A percentile compares a stretch with the other conserved stretches of the same genome.
Evolutionary conservation across 23 red algal genomes (phyloP).

Genomic region (Cyanidiococcus yangmingshanensis): DNA sequence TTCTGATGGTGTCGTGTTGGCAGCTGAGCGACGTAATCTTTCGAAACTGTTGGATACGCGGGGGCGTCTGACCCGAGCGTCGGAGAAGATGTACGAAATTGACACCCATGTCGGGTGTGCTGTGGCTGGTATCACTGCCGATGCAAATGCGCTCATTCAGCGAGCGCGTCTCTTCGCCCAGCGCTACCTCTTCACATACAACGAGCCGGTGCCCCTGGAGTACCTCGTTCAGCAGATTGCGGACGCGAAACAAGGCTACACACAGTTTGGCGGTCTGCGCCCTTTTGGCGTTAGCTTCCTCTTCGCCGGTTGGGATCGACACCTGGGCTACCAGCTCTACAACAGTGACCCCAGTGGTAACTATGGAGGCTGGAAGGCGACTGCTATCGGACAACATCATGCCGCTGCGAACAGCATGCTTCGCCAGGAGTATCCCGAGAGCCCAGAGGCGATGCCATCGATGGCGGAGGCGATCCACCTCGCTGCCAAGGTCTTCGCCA

Average conservation of each 20-base stretch:
- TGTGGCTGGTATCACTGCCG: slow-evolving; percentile 90
- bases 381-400: slow-evolving; percentile 73
- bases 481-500: slow-evolving; percentile 76
- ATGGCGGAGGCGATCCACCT: slow-evolving; percentile 64
- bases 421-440: slow-evolving; percentile 85
- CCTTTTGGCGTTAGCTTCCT: slow-evolving; percentile 92
- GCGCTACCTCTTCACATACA: slow-evolving; percentile 79
- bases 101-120: slow-evolving; percentile 89
- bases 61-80: slow-evolving; percentile 15
- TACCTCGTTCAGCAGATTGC: slow-evolving; percentile 82
- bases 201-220: slow-evolving; percentile 94
- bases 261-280: slow-evolving; percentile 91
- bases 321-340: slow-evolving; percentile 87
- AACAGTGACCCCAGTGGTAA: slow-evolving; percentile 96
- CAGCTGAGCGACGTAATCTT: slow-evolving; percentile 83
- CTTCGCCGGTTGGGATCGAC: slow-evolving; percentile 98
- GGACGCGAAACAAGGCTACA: slow-evolving; percentile 97
- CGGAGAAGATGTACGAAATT: slow-evolving; percentile 99
- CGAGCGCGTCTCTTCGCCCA: slow-evolving; percentile 80
- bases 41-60: slow-evolving; percentile 85
- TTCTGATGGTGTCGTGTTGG: slow-evolving; percentile 78
- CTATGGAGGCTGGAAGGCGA: slow-evolving; percentile 97
- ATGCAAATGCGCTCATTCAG: slow-evolving; percentile 94
- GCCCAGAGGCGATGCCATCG: slow-evolving; percentile 30
- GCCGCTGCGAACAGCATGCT: slow-evolving; percentile 86